Evolutionary conservation across 352 stramenopile genomes (phyloP).

Genomic region (Phytophthora tubulina): DNA sequence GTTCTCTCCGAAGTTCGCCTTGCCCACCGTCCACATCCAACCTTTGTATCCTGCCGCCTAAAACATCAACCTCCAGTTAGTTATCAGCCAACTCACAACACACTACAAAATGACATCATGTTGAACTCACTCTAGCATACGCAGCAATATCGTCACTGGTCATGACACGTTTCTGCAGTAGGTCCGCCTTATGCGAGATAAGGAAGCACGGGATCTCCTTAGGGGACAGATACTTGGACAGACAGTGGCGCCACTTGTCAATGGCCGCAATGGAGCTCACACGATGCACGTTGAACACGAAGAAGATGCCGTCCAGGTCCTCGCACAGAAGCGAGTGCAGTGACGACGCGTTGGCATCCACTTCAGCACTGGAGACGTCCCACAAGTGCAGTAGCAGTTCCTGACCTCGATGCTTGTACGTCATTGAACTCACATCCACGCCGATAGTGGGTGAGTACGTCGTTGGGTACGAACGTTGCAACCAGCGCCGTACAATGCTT

Average conservation of each 20-base stretch:
- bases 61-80: constrained; percentile 4
- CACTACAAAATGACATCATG: not conserved
- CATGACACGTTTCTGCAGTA: constrained; percentile 89
- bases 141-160: constrained; percentile 87
- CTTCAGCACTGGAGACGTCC: constrained; percentile 83
- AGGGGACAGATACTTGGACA: constrained; percentile 79
- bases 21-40: constrained; percentile 90
- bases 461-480: constrained; percentile 73
- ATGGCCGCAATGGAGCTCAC: constrained; percentile 88
- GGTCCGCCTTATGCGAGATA: constrained; percentile 84
- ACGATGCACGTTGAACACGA: constrained; percentile 90
- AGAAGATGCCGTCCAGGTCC: constrained; percentile 86
- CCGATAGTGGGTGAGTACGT: constrained; percentile 83
- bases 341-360: constrained; percentile 66
- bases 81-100: not conserved
- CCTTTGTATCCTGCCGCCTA: constrained; percentile 76
- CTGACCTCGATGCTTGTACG: constrained; percentile 54
- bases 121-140: constrained; percentile 55
- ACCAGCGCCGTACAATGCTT: constrained; percentile 81
- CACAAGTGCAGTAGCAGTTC: constrained; percentile 74
- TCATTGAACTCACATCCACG: constrained; percentile 72
- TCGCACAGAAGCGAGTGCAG: constrained; percentile 82
- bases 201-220: constrained; percentile 85
- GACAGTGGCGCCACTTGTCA: constrained; percentile 83
- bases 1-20: constrained; percentile 82